Percentiles rank a stretch among this genome's conserved stretches.
These are phyloP conservation scores for Graphilbum fragrans DNA, from an alignment of 2,329 filamentous ascomycete species.

Conservation along the genomic window DNA sequence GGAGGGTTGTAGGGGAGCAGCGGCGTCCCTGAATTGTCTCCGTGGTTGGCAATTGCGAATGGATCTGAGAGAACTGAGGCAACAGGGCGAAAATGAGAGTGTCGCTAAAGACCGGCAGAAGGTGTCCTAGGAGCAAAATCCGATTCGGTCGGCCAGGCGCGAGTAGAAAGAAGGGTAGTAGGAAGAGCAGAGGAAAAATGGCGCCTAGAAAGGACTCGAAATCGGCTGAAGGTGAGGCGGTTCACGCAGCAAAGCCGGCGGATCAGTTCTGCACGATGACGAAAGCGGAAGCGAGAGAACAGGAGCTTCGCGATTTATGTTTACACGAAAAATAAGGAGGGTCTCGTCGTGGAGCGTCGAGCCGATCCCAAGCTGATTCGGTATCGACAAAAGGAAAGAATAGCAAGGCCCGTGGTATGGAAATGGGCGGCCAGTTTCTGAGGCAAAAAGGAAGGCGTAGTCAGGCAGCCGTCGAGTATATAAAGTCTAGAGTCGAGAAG, in stretches of 20 bases:
- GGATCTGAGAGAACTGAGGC: conserved; percentile 13
- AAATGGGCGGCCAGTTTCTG: too few relatives aligned
- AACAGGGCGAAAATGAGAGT: conserved; percentile 2
- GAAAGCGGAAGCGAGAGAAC: too few relatives aligned
- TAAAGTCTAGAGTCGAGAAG: conserved; percentile 5
- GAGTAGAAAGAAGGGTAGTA: background rate
- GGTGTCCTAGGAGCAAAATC: too few relatives aligned
- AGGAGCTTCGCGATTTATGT: too few relatives aligned
- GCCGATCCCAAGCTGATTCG: too few relatives aligned
- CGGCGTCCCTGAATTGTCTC: conserved; percentile 33
- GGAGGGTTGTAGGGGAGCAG: conserved; percentile 28
- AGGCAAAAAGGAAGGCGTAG: background rate
- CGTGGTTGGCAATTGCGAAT: conserved; percentile 32
- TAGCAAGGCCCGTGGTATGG: too few relatives aligned
- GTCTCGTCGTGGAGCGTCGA: too few relatives aligned
- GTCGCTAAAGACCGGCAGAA: background rate
- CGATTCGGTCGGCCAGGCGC: too few relatives aligned
- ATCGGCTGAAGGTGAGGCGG: background rate
- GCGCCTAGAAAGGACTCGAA: background rate
- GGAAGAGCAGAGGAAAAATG: background rate
- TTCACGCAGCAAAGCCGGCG: background rate
- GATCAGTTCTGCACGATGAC: too few relatives aligned
- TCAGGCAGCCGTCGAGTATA: background rate
- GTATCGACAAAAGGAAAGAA: too few relatives aligned
- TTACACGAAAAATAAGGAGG: too few relatives aligned